These are phyloP conservation scores for Sparassis latifolia DNA, from an alignment of 1,284 basidiomycete species.

Conservation along the genomic window DNA sequence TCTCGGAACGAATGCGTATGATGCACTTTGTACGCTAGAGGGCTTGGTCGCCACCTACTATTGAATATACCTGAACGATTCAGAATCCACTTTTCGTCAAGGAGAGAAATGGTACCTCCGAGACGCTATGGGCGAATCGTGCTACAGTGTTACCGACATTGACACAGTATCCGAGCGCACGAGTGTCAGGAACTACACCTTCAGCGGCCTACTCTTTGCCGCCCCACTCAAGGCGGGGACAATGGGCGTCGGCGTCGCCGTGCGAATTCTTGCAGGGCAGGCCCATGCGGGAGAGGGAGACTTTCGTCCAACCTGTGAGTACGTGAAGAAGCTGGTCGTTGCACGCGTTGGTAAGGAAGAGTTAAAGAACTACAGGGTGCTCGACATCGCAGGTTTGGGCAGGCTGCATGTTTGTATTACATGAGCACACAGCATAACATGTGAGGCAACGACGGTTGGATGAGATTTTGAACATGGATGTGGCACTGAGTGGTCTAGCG, in stretches of 20 bases:
- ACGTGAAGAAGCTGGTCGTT: neutral
- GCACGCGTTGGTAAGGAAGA: neutral
- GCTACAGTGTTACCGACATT: neutral
- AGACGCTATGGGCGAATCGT: neutral
- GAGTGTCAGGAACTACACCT: neutral
- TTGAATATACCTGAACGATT: neutral
- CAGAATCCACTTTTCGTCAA: neutral
- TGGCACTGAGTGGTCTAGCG: no score
- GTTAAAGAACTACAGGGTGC: neutral
- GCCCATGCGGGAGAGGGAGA: neutral
- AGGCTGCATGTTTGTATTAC: neutral
- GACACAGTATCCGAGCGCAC: neutral
- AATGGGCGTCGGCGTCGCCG: neutral
- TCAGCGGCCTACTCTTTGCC: neutral
- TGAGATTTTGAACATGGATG: no score
- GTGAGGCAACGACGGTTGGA: no score
- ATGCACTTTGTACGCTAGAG: neutral
- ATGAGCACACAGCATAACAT: neutral
- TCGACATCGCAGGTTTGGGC: neutral
- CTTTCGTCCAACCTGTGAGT: neutral
- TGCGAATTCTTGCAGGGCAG: neutral
- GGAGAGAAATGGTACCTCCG: neutral
- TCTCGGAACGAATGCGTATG: neutral
- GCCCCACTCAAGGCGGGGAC: no score
- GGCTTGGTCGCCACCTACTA: neutral